phyloP scores from a whole-genome alignment of 495 filamentous ascomycete genomes.

The Penicillium canariense region DNA sequence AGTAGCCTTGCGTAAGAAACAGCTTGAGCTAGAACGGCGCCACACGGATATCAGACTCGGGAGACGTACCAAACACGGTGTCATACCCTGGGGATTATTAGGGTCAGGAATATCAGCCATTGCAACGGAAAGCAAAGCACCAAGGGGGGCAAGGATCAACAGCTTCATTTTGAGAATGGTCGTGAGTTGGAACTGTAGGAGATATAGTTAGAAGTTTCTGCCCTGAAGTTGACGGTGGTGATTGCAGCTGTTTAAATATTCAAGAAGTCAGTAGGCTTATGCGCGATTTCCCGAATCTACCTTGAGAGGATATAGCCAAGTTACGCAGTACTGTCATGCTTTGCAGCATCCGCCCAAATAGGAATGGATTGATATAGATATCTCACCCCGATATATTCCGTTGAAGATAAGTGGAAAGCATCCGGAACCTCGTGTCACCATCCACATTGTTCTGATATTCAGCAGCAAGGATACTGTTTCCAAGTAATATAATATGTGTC shows the following conservation, averaged over 20 bases:
- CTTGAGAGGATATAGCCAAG: not conserved
- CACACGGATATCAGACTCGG: not conserved
- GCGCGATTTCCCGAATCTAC: not conserved
- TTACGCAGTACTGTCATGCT: not conserved
- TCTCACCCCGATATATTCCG: not conserved
- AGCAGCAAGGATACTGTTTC: no score
- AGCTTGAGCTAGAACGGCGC: not conserved
- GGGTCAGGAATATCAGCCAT: not conserved
- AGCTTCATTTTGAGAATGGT: not conserved
- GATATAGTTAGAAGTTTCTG: not conserved
- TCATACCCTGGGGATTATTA: constrained; percentile 2
- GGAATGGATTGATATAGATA: not conserved
- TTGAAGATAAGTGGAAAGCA: not conserved
- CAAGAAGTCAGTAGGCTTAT: not conserved
- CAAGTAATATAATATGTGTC: no score
- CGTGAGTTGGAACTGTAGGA: not conserved
- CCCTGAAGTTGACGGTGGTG: not conserved
- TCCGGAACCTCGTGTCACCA: no score
- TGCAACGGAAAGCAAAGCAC: not conserved
- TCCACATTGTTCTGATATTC: no score
- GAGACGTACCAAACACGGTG: not conserved
- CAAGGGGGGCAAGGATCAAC: not conserved
- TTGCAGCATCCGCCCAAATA: not conserved
- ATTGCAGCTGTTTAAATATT: not conserved
- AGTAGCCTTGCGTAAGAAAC: not conserved